Evolutionary conservation across 2,329 filamentous ascomycete species (phyloP), one percentile per base, ranked within the genome.

Genomic region (Graphiopsis chlorocephala): DNA sequence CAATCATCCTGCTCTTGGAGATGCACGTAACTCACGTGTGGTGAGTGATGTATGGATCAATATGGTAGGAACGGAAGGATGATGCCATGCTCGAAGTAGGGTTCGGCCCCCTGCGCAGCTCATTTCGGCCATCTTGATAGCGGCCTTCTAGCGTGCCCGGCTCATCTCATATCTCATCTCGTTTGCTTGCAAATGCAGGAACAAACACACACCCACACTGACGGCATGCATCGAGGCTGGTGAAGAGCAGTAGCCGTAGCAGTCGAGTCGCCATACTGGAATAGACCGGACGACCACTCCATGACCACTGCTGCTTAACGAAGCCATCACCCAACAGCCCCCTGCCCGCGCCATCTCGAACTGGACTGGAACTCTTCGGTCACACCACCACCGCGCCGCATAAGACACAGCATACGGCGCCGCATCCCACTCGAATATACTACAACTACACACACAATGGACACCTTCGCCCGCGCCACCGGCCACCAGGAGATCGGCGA

Each of bases 391-490:
- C 26, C 15, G 8, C 26, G 25, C 26, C 48, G 48, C 45, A 25
- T 26, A 29, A 28, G 28, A 11, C 26, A 52, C 26, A 52, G 25
- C 47, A 52, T 52, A 52, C 23, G 17, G 35, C 35, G 35, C 35
- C 35, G 35, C 35, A 38, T 17, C 15, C 35, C 5, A 7, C 15
- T 38, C 35, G 17, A 42, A 10, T 10, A 42, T 42, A n/a, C 35
- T 10, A 10, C 17, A 42, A 42, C 35, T 15, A 25, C 25, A 55
- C 38, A 20, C 31, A 56, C n/a, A n/a, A 77, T 77, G 75, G 71
- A 77, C 45, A 70, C 74, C n/a, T 70, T 76, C 55, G 71, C 75
- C 69, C 72, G 71, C 35, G 65, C 75, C 25, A 74, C 74, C 55
- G 74, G 75, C 65, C 72, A 76, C 45, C 68, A 72, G 63, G 74